Conservation (phyloP, 1,284 basidiomycete species). For the Ceratobasidium sp. region DNA sequence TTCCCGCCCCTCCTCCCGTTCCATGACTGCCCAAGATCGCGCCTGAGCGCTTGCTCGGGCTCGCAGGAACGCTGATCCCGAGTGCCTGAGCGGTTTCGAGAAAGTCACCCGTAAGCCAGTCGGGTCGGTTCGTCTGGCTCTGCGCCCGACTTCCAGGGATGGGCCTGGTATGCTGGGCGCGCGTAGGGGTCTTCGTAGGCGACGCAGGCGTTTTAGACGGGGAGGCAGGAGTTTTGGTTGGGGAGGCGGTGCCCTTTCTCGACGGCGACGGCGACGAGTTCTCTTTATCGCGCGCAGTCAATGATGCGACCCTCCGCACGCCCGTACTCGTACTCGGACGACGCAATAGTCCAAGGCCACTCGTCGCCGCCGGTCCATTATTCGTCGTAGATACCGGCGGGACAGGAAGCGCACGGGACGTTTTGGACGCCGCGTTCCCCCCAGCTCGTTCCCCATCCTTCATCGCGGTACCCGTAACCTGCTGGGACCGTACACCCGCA, state of each 20-base stretch:
- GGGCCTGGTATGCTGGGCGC: slow-evolving; percentile 15
- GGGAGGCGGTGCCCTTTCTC: not conserved
- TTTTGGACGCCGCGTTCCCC: slow-evolving; percentile 6
- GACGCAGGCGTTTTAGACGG: slow-evolving; percentile 18
- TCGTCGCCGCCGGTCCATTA: not conserved
- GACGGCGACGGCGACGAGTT: not conserved
- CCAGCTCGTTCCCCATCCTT: slow-evolving; percentile 56
- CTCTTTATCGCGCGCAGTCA: not conserved
- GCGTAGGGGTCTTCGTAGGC: slow-evolving; percentile 20
- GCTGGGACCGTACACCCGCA: slow-evolving; percentile 55
- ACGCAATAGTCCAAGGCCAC: not conserved
- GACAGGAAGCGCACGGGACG: slow-evolving; percentile 22
- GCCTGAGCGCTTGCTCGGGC: slow-evolving; percentile 31
- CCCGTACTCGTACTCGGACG: slow-evolving; percentile 35
- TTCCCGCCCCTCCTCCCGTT: slow-evolving; percentile 7
- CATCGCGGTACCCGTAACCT: slow-evolving; percentile 67
- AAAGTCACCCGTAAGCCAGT: slow-evolving; percentile 42
- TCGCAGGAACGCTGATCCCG: slow-evolving; percentile 40
- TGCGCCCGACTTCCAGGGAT: slow-evolving; percentile 14
- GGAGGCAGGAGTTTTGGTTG: slow-evolving; percentile 22
- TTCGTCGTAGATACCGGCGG: slow-evolving; percentile 1
- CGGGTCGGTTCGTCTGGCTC: slow-evolving; percentile 37
- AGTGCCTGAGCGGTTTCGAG: slow-evolving; percentile 35
- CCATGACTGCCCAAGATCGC: slow-evolving; percentile 16
- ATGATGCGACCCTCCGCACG: slow-evolving; percentile 8